These are phyloP conservation scores for Allium fistulosum DNA, from an alignment of 106 monocot species.

Conservation along the genomic window DNA sequence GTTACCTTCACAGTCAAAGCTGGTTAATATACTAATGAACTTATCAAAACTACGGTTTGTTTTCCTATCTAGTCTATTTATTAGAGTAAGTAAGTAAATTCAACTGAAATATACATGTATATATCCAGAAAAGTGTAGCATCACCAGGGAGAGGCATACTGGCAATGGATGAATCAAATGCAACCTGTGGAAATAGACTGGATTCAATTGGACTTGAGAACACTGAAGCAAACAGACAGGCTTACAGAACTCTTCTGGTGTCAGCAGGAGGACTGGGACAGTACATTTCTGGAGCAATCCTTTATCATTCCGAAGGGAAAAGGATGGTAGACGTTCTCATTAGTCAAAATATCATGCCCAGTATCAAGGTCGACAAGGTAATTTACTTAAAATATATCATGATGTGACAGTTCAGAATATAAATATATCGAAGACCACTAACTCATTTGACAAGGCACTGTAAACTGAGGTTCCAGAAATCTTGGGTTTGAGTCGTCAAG, in stretches of 20 bases:
- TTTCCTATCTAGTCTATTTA: not conserved
- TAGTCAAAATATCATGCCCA: slow-evolving; percentile 70
- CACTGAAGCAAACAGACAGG: slow-evolving; percentile 92
- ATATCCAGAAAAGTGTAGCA: slow-evolving; percentile 81
- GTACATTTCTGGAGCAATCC: slow-evolving; percentile 90
- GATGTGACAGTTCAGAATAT: no score
- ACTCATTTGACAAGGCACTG: no score
- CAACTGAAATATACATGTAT: not conserved
- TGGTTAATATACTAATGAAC: slow-evolving; percentile 66
- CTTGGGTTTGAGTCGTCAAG: no score
- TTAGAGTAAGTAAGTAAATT: not conserved
- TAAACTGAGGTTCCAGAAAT: no score
- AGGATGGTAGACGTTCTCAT: slow-evolving; percentile 87
- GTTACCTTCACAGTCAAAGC: slow-evolving; percentile 58
- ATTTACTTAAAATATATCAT: not conserved
- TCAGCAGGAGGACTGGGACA: slow-evolving; percentile 67
- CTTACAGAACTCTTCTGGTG: slow-evolving; percentile 71
- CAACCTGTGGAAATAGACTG: slow-evolving; percentile 64
- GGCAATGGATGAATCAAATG: slow-evolving; percentile 91
- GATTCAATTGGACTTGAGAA: slow-evolving; percentile 92
- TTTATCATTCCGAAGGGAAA: slow-evolving; percentile 71
- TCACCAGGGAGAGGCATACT: slow-evolving; percentile 87
- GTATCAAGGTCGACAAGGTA: slow-evolving; percentile 99
- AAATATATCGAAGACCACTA: no score
- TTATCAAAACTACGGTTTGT: slow-evolving; percentile 76